A percentile compares a stretch with the other conserved stretches of the same genome.
These are phyloP conservation scores for Artemisia tridentata DNA, from an alignment of 129 eudicot genomes.

Conservation along the genomic window DNA sequence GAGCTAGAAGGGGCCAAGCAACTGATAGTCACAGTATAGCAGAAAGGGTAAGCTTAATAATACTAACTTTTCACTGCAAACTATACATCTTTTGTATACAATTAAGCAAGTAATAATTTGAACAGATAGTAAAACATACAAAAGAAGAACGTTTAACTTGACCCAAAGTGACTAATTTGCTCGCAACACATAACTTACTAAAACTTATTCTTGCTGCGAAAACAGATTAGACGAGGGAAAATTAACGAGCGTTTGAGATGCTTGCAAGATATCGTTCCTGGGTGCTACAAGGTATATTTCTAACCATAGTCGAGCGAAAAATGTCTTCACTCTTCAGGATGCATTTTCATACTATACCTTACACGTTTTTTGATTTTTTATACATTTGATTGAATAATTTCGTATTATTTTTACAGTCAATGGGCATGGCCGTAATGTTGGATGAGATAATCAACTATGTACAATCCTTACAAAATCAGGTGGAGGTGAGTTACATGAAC, in stretches of 20 bases:
- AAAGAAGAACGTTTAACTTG: too few relatives aligned
- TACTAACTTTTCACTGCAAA: background rate
- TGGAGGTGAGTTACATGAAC: slow-evolving; percentile 54
- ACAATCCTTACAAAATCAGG: slow-evolving; percentile 90
- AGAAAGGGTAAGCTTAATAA: slow-evolving; percentile 57
- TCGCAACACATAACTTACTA: background rate
- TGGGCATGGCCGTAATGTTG: slow-evolving; percentile 98
- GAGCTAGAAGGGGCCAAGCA: slow-evolving; percentile 97
- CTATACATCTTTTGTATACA: background rate
- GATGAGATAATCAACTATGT: slow-evolving; percentile 95
- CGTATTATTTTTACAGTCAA: slow-evolving; percentile 49
- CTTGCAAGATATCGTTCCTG: slow-evolving; percentile 95
- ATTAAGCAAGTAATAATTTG: too few relatives aligned
- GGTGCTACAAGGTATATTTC: slow-evolving; percentile 77
- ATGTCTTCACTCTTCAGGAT: background rate
- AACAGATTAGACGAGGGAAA: slow-evolving; percentile 84
- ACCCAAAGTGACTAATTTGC: too few relatives aligned
- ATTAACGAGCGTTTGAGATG: slow-evolving; percentile 81
- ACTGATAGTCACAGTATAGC: slow-evolving; percentile 97
- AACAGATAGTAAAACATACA: too few relatives aligned
- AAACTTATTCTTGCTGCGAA: background rate
- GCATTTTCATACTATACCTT: too few relatives aligned
- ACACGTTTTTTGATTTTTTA: background rate
- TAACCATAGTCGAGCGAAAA: background rate
- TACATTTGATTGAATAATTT: background rate